A percentile compares a stretch with the other conserved stretches of the same genome.
These are phyloP conservation scores for Solanum lignicaule DNA, from an alignment of 257 asterid genomes.

Conservation along the genomic window DNA sequence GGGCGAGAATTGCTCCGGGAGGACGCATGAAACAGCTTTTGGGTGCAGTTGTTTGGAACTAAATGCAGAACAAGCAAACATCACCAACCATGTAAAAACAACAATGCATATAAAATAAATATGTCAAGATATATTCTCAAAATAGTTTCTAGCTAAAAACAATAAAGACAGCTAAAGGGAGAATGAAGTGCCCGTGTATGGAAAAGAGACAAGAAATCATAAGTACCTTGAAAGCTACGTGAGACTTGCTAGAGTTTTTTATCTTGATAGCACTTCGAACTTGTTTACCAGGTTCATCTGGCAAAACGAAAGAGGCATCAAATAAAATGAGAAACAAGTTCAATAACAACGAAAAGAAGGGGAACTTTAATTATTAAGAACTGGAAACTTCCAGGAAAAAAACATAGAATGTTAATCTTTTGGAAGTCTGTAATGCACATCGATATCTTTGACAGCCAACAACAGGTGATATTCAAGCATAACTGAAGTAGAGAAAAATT, in stretches of 20 bases:
- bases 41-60: conserved; percentile 98
- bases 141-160: not conserved
- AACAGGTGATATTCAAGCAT: not conserved
- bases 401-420: not conserved
- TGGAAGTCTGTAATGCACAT: not conserved
- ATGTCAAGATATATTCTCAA: not conserved
- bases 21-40: conserved; percentile 99
- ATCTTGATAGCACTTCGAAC: conserved; percentile 83
- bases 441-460: not conserved
- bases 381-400: not conserved
- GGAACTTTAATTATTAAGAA: not conserved
- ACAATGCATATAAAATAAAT: not conserved
- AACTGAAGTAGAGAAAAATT: not conserved
- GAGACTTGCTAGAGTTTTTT: conserved; percentile 90
- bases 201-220: not conserved
- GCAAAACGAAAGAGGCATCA: not conserved
- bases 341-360: not conserved
- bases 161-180: not conserved
- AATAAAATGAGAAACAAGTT: not conserved
- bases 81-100: conserved; percentile 6
- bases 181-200: not conserved
- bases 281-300: conserved; percentile 97
- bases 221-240: conserved; percentile 80
- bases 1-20: conserved; percentile 89
- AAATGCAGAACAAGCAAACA: conserved; percentile 14